Percentiles rank a stretch among this genome's conserved stretches.
phyloP scores from a whole-genome alignment of 257 asterid genomes.

The Nicotiana benthamiana region DNA sequence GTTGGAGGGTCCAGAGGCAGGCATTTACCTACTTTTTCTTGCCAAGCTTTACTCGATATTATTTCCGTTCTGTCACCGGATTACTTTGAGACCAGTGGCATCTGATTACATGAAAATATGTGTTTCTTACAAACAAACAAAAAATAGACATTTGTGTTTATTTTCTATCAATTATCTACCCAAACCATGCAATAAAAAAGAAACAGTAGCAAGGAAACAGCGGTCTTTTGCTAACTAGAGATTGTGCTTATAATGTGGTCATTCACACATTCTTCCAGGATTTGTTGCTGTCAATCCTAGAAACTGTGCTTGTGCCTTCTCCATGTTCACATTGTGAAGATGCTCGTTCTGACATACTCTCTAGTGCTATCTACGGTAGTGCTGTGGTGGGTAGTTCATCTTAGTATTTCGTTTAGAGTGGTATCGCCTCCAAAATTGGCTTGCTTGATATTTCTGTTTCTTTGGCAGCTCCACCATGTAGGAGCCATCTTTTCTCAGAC shows the following conservation, averaged over 20 bases:
- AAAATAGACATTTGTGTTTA: neutral
- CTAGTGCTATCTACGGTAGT: slow-evolving; percentile 51
- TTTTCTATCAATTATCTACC: neutral
- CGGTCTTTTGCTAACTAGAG: neutral
- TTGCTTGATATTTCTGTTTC: slow-evolving; percentile 13
- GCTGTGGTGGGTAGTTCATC: slow-evolving; percentile 49
- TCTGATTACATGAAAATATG: neutral
- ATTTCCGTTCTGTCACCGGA: neutral
- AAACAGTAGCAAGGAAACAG: neutral
- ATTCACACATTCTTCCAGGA: slow-evolving; percentile 40
- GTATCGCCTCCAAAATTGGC: neutral
- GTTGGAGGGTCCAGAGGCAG: slow-evolving; percentile 80
- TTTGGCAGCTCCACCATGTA: slow-evolving; percentile 57
- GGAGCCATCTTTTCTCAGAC: slow-evolving; percentile 31
- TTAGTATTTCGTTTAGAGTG: neutral
- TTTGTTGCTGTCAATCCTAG: slow-evolving; percentile 35
- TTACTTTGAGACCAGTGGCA: neutral
- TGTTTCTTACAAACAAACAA: neutral
- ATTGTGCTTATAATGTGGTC: neutral
- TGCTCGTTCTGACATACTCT: slow-evolving; percentile 33
- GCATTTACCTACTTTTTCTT: slow-evolving; percentile 22
- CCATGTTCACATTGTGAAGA: slow-evolving; percentile 34
- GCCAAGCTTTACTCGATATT: neutral
- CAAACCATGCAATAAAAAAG: neutral
- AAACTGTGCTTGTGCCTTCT: slow-evolving; percentile 47